Evolutionary conservation across 192 early-diverging fungal genomes (phyloP).

Genomic region (Coemansia sp.): DNA sequence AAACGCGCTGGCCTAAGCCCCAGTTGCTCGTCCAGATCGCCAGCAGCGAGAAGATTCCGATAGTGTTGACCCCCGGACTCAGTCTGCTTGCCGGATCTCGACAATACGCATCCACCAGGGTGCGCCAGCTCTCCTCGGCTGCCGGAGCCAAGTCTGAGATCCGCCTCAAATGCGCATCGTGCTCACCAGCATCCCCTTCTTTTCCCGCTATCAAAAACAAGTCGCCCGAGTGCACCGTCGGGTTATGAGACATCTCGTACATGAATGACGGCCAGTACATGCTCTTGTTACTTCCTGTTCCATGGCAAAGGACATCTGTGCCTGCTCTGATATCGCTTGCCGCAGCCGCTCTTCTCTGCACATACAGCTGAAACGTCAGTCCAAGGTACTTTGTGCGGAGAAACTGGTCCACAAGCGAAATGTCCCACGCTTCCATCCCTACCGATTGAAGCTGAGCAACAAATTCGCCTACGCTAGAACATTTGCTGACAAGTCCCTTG

Average conservation of each 20-base stretch:
- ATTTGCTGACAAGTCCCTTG: constrained; percentile 15
- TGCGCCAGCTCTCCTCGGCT: constrained; percentile 31
- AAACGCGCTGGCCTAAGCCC: constrained; percentile 39
- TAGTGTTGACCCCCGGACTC: constrained; percentile 28
- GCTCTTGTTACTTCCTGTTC: background rate
- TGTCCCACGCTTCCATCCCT: constrained; percentile 31
- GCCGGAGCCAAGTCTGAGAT: constrained; percentile 11
- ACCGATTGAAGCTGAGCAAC: constrained; percentile 17
- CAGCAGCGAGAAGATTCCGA: constrained; percentile 34
- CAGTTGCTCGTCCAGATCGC: constrained; percentile 23
- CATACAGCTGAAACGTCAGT: constrained; percentile 50
- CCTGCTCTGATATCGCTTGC: background rate
- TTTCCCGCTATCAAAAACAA: background rate
- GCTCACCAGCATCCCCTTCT: background rate
- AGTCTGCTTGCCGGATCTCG: constrained; percentile 8
- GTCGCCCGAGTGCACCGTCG: constrained; percentile 1
- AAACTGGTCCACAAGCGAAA: constrained; percentile 45
- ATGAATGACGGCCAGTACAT: constrained; percentile 53
- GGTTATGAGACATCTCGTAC: constrained; percentile 30
- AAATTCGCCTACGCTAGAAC: constrained; percentile 17
- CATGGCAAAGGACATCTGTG: background rate
- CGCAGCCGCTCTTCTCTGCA: constrained; percentile 17
- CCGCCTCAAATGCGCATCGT: background rate
- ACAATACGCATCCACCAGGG: constrained; percentile 8
- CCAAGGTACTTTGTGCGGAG: constrained; percentile 41